Conservation (phyloP, 2,329 filamentous ascomycete genomes). For the Acrocalymma vagum region DNA sequence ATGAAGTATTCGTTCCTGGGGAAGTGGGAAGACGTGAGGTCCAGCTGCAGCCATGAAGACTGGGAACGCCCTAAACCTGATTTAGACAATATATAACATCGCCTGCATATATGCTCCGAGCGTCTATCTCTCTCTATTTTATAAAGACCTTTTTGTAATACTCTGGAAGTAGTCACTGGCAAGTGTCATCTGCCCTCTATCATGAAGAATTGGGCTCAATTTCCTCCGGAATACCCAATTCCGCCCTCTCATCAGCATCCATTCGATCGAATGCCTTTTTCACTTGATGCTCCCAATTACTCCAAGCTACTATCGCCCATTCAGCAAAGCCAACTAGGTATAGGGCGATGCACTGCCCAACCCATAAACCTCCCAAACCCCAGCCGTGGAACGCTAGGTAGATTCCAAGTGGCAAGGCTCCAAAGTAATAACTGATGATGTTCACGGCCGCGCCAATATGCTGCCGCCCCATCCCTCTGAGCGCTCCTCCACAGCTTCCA, state of each 20-base stretch:
- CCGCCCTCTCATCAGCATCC: conserved; percentile 60
- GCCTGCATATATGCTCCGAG: conserved; percentile 23
- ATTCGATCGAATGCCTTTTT: conserved; percentile 75
- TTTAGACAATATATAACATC: conserved; percentile 30
- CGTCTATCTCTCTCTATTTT: conserved; percentile 34
- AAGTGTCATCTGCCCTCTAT: conserved; percentile 6
- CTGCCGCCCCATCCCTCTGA: conserved; percentile 86
- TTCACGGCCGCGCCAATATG: conserved; percentile 87
- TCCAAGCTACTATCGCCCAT: conserved; percentile 80
- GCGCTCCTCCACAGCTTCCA: conserved; percentile 80
- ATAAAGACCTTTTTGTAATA: conserved; percentile 29
- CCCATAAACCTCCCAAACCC: conserved; percentile 82
- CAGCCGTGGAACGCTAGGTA: conserved; percentile 87
- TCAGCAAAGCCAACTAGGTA: conserved; percentile 81
- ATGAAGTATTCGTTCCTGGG: conserved; percentile 9
- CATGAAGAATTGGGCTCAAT: conserved; percentile 19
- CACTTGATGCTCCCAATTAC: conserved; percentile 80
- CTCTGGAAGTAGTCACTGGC: conserved; percentile 6
- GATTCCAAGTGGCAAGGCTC: conserved; percentile 81
- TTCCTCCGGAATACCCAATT: conserved; percentile 42
- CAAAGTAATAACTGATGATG: conserved; percentile 82
- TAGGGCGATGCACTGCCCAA: conserved; percentile 76
- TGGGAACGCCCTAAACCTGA: conserved; percentile 25
- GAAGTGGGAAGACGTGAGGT: conserved; percentile 10
- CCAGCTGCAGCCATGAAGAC: conserved; percentile 6